Conservation (phyloP, 2,329 filamentous ascomycete species). For the Fusarium sp. region DNA sequence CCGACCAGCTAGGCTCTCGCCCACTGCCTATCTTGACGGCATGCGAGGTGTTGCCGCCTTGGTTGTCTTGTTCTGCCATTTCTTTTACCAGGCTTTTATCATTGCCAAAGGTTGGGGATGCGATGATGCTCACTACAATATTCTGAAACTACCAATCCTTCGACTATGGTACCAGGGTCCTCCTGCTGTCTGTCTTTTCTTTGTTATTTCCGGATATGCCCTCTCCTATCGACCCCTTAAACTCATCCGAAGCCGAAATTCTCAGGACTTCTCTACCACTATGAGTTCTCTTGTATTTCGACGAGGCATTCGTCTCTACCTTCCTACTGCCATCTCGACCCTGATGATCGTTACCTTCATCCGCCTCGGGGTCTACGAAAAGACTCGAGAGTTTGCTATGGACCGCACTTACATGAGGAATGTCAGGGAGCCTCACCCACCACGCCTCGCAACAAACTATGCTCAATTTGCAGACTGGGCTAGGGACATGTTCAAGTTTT, state of each 20-base stretch:
- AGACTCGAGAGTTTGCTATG: constrained; percentile 58
- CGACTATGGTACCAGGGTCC: constrained; percentile 66
- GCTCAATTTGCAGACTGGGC: constrained; percentile 60
- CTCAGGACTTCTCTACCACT: constrained; percentile 55
- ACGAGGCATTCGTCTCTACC: constrained; percentile 62
- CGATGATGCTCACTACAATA: constrained; percentile 56
- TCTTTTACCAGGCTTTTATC: constrained; percentile 63
- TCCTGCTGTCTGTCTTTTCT: constrained; percentile 70
- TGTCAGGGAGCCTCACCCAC: constrained; percentile 61
- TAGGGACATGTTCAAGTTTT: constrained; percentile 60
- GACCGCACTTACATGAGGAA: constrained; percentile 59
- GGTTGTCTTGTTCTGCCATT: constrained; percentile 68
- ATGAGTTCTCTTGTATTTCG: constrained; percentile 64
- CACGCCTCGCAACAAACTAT: constrained; percentile 50
- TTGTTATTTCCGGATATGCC: constrained; percentile 71
- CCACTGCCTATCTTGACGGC: constrained; percentile 68
- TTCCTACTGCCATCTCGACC: constrained; percentile 63
- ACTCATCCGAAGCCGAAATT: constrained; percentile 53
- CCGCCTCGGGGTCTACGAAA: constrained; percentile 60
- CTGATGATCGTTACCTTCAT: constrained; percentile 59
- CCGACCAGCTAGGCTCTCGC: constrained; percentile 56
- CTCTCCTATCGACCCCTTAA: constrained; percentile 65
- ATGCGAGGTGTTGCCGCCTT: constrained; percentile 67
- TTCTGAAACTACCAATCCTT: constrained; percentile 65
- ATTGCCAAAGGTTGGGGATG: constrained; percentile 64